Evolutionary conservation across 2,329 filamentous ascomycete genomes (phyloP), one percentile per base, ranked within the genome.

Genomic region (Arthrobotrys conoides): DNA sequence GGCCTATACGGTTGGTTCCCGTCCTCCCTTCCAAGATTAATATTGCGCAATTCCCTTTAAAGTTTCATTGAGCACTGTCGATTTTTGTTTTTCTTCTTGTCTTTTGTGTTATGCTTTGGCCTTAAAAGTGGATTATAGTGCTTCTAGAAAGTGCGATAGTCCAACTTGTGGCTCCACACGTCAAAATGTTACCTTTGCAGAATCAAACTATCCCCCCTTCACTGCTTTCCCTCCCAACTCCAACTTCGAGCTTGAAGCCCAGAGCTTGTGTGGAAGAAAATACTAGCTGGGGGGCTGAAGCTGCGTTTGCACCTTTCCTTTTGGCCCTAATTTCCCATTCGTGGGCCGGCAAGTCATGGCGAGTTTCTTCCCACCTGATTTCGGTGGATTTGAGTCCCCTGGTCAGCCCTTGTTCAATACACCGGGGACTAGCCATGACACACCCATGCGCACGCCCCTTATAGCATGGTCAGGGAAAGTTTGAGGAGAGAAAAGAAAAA

Each of bases 321-420:
- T 77, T 77, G 66, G 72, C 59, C 53, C 72, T 76, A 68, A 71
- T 77, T 71, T 71, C 73, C 73, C 73, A 44, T 71, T 61, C 14
- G 63, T 36, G 44, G 67, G 57, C 72, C 59, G 72, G 66, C 67
- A 77, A 71, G 49, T 71, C 66, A 77, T 71, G 73, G 73, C 73
- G 67, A 71, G 66, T 71, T 57, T 67, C 27, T 68, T 67, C 72
- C 72, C 72, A 77, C 67, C 61, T 71, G 53, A 71, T 71, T 71
- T 77, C 73, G 73, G 73, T 77, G 73, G 61, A 64, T 71, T 48
- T 73, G 55, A 63, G 57, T 44, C 36, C 72, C 73, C 72, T 77
- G 72, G 72, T 71, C 72, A 36, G 72, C 66, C 72, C 73, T 77
- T 77, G 73, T 67, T 71, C 68, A 77, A 71, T 77, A 61, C 73